Evolutionary conservation across 192 early-diverging fungal genomes (phyloP).

Genomic region (Phlyctochytrium arcticum): DNA sequence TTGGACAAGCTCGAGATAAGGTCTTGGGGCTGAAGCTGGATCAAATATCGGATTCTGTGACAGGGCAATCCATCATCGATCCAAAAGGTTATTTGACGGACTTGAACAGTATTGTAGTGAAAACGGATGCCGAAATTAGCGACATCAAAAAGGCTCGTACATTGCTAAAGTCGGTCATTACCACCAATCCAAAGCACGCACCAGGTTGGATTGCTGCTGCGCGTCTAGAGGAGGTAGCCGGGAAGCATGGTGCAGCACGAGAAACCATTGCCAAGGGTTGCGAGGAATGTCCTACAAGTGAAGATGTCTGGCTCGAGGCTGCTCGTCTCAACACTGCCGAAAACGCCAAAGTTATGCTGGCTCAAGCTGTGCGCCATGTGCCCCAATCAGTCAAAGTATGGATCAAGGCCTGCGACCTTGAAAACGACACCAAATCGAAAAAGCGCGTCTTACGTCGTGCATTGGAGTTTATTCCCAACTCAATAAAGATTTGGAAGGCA

Average conservation of each 20-base stretch:
- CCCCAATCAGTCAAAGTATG: conserved; percentile 94
- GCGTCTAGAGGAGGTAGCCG: conserved; percentile 89
- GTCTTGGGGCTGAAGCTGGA: conserved; percentile 89
- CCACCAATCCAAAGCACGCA: conserved; percentile 92
- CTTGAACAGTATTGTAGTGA: conserved; percentile 75
- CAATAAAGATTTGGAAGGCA: conserved; percentile 87
- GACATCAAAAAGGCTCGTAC: conserved; percentile 89
- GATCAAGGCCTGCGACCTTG: conserved; percentile 81
- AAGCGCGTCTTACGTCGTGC: conserved; percentile 84
- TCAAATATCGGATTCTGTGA: conserved; percentile 80
- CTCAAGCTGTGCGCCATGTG: conserved; percentile 80
- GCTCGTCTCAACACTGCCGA: conserved; percentile 81
- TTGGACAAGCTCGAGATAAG: conserved; percentile 89
- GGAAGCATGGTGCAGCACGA: conserved; percentile 77
- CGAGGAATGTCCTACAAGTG: conserved; percentile 87
- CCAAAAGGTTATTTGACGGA: conserved; percentile 96
- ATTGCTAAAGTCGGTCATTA: conserved; percentile 84
- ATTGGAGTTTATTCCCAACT: conserved; percentile 90
- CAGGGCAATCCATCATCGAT: conserved; percentile 86
- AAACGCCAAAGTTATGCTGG: conserved; percentile 87
- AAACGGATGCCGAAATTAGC: conserved; percentile 73
- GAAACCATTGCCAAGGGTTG: conserved; percentile 87
- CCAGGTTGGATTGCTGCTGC: conserved; percentile 99
- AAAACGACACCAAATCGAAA: conserved; percentile 69
- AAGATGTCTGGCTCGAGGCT: conserved; percentile 97